Evolutionary conservation across 2,329 filamentous ascomycete species (phyloP).

Genomic region (Colletotrichum higginsianum): DNA sequence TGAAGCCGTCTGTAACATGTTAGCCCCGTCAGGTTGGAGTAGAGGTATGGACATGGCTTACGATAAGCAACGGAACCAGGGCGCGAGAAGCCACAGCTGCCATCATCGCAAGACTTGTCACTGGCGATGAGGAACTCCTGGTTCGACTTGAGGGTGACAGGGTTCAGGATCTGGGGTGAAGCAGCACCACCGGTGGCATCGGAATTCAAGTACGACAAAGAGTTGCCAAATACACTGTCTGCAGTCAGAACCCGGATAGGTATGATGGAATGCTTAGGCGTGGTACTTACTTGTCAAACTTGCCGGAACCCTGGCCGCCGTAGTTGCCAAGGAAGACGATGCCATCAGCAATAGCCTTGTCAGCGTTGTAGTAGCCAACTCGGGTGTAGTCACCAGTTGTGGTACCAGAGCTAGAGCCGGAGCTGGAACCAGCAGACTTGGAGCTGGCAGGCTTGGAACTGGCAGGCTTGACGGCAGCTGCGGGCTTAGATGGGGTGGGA

Average conservation of each 20-base stretch:
- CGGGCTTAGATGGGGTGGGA: constrained; percentile 41
- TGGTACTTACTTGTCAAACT: constrained; percentile 59
- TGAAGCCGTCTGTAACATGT: constrained; percentile 74
- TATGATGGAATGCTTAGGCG: not conserved
- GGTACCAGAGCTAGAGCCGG: constrained; percentile 16
- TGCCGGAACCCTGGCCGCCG: constrained; percentile 60
- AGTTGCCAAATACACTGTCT: constrained; percentile 60
- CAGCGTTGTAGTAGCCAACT: constrained; percentile 62
- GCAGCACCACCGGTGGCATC: constrained; percentile 56
- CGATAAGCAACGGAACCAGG: constrained; percentile 62
- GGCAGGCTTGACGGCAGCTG: constrained; percentile 32
- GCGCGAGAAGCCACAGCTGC: constrained; percentile 61
- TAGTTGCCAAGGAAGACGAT: constrained; percentile 65
- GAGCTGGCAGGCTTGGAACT: constrained; percentile 39
- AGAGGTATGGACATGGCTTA: constrained; percentile 44
- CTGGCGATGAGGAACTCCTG: constrained; percentile 64
- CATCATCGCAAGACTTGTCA: constrained; percentile 57
- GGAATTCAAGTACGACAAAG: constrained; percentile 62
- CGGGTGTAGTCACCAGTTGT: constrained; percentile 56
- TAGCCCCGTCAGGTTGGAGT: constrained; percentile 4
- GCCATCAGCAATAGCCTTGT: constrained; percentile 56
- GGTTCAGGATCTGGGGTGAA: constrained; percentile 57
- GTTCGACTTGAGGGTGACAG: constrained; percentile 58
- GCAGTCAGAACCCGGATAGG: not conserved
- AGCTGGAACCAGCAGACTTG: constrained; percentile 25